Percentiles rank a stretch among this genome's conserved stretches.
These are phyloP conservation scores for Xerocomus alliaceus DNA, from an alignment of 1,284 basidiomycete species.

Conservation along the genomic window DNA sequence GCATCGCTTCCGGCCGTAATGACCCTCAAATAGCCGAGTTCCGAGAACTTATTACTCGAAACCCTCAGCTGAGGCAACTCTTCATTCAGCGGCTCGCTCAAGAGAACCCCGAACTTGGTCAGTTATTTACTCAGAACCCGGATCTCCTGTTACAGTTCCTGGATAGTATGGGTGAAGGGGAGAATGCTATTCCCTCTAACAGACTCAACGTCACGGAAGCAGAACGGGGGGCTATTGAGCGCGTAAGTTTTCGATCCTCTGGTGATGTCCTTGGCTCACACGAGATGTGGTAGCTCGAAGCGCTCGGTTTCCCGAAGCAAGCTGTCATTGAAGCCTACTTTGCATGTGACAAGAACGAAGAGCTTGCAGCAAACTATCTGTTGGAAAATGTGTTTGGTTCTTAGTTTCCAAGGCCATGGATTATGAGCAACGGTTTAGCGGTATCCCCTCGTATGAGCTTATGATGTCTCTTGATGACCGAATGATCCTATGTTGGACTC, in stretches of 20 bases:
- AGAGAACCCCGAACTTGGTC: conserved; percentile 7
- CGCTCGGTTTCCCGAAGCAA: conserved; percentile 8
- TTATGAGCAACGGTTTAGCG: background rate
- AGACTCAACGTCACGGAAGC: background rate
- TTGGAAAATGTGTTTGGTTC: background rate
- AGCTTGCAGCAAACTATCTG: conserved; percentile 12
- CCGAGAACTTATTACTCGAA: conserved; percentile 2
- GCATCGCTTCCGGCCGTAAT: background rate
- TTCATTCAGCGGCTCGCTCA: conserved; percentile 6
- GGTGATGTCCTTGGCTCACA: background rate
- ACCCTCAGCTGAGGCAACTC: conserved; percentile 1
- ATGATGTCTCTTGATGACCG: background rate
- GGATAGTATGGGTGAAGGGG: background rate
- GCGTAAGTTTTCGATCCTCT: background rate
- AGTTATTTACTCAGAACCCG: conserved; percentile 5
- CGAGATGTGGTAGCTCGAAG: conserved; percentile 2
- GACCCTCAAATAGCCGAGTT: background rate
- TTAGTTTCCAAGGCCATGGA: background rate
- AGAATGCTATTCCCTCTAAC: background rate
- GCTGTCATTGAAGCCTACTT: conserved; percentile 13
- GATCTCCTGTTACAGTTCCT: conserved; percentile 8
- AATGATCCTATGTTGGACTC: too few species aligned
- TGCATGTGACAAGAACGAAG: conserved; percentile 15
- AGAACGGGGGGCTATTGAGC: conserved; percentile 1
- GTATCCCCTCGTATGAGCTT: background rate